Evolutionary conservation across 1,284 basidiomycete genomes (phyloP).

Genomic region (Puccinia polysora): DNA sequence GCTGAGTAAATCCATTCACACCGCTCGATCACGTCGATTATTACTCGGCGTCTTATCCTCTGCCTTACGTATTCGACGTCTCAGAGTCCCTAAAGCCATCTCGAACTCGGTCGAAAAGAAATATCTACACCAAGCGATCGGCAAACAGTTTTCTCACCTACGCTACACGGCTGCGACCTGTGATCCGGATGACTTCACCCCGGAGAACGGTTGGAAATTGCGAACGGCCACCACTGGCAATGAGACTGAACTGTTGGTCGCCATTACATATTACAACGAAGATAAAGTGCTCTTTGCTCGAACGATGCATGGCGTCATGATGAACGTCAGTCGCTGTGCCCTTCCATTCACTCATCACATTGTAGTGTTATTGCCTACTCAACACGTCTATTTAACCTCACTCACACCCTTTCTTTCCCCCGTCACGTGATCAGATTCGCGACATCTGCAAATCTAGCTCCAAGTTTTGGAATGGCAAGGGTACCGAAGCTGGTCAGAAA

Average conservation of each 20-base stretch:
- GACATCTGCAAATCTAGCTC: constrained; percentile 97
- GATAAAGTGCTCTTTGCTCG: constrained; percentile 73
- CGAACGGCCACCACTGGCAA: constrained; percentile 75
- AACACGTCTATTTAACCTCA: background rate
- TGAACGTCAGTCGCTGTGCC: constrained; percentile 25
- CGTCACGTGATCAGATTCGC: constrained; percentile 92
- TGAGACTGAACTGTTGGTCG: constrained; percentile 83
- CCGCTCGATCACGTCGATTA: background rate
- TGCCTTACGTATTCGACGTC: background rate
- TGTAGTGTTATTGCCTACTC: background rate
- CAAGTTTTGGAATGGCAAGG: constrained; percentile 76
- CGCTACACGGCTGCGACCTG: constrained; percentile 62
- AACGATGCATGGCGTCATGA: constrained; percentile 42
- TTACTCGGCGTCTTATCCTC: background rate
- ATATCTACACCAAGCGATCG: constrained; percentile 56
- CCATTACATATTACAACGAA: constrained; percentile 66
- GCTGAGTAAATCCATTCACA: background rate
- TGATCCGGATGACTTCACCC: constrained; percentile 87
- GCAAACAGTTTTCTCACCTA: constrained; percentile 40
- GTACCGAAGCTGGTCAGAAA: constrained; percentile 77
- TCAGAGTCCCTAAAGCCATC: constrained; percentile 81
- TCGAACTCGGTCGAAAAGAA: constrained; percentile 77
- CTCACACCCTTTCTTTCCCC: constrained; percentile 58
- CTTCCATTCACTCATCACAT: background rate
- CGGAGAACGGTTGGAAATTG: constrained; percentile 72